phyloP scores from a whole-genome alignment of 768 basidiomycete species.

The Boletus pseudo-olivaceus region DNA sequence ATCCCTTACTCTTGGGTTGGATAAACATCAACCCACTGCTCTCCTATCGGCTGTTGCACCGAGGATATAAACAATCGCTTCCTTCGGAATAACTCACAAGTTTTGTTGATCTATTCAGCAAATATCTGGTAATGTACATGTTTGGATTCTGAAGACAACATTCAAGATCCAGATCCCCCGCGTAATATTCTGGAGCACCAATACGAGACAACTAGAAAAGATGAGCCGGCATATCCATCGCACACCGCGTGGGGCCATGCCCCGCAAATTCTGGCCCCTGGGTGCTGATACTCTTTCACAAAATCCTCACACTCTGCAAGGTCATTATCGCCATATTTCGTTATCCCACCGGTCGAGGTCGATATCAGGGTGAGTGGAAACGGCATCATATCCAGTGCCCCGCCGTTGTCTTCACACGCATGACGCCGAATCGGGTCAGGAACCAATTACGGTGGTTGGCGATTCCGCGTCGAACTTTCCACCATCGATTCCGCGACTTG shows the following conservation, averaged over 20 bases:
- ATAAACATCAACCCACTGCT: not conserved
- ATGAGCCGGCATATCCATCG: not conserved
- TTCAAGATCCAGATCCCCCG: not conserved
- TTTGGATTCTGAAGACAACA: not conserved
- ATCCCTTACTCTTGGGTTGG: not conserved
- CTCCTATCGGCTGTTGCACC: not conserved
- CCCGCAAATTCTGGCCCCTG: not conserved
- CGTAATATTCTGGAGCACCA: not conserved
- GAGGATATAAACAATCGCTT: not conserved
- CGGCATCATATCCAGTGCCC: not conserved
- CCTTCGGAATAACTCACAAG: not conserved
- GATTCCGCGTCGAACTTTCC: constrained; percentile 8
- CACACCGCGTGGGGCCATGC: not conserved
- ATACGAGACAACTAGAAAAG: not conserved
- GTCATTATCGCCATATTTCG: not conserved
- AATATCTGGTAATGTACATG: not conserved
- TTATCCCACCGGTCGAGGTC: not conserved
- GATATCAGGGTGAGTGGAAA: not conserved
- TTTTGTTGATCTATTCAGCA: not conserved
- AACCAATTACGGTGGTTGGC: not conserved
- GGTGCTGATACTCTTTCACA: not conserved
- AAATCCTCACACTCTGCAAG: not conserved
- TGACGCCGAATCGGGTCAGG: not conserved
- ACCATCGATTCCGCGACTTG: not conserved
- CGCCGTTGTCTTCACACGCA: not conserved